Base-by-base conservation (phyloP, 2,329 filamentous ascomycete species). In the Xylariaceae sp. region DNA sequence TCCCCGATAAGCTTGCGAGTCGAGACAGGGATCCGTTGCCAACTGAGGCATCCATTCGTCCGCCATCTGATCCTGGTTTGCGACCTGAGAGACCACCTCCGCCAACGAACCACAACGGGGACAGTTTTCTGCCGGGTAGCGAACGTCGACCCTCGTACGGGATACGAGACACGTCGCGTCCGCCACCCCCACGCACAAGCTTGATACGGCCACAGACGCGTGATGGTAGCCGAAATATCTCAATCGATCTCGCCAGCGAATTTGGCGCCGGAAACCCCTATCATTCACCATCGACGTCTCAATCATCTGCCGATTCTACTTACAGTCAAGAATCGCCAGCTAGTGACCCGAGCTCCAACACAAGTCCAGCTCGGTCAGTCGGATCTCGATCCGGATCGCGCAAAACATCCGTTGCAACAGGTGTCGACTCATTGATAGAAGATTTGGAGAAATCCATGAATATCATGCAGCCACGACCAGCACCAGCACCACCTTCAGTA, bases 221-320 rank as follows among this genome's bases (percentile, higher is more conserved):
- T n/a, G 72, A 71, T 17, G 74, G 74, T 10, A 74, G 74, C 51
- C 69, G 67, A 1, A 73, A 68, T 5, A 76, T 79, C 2, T 73
- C 71, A 2, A 77, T 86, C 48, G 82, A 87, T 66, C 74, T 86
- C 6, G 82, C 80, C 1, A 79, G 77, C 37, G 84, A 86, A 59
- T 87, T 87, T 64, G 84, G 84, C 9, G 71, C 78, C 23, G 79
- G 82, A 39, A 88, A 88, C 66, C 82, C 84, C 0, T 87, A 88
- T 66, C 86, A 89, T 66, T 80, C 82, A 3, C 76, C 83, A 0
- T 84, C 85, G 1, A 81, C 83, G 61, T 90, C 87, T 1, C 80
- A 82, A 30, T 86, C 85, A 0, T 90, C 88, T 0, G 84, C 82
- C 15, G 80, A 80, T 50, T 89, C 87, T 1, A 81, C 78, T 0